Conservation (phyloP, 352 stramenopile species). For the Phytopythium chamaehyphon region DNA sequence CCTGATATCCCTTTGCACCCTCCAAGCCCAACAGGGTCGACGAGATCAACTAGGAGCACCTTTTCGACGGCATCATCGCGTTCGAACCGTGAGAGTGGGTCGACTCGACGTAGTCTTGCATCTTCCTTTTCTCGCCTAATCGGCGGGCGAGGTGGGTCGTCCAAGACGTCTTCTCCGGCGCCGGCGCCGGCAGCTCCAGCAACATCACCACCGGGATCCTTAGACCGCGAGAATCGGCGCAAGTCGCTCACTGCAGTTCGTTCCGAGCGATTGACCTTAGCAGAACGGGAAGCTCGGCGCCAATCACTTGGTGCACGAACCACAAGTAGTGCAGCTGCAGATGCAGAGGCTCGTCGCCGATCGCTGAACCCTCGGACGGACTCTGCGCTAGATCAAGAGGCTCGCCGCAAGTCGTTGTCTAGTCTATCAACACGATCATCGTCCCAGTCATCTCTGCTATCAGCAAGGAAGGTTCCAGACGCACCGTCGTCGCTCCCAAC, state of each 20-base stretch:
- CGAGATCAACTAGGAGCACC: constrained; percentile 36
- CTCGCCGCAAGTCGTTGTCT: constrained; percentile 40
- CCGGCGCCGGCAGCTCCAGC: not conserved
- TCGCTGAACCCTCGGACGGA: constrained; percentile 10
- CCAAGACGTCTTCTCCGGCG: constrained; percentile 1
- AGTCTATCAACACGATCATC: constrained; percentile 26
- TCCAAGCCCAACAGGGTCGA: constrained; percentile 43
- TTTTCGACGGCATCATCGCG: constrained; percentile 36
- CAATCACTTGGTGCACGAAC: constrained; percentile 5
- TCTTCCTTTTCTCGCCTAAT: constrained; percentile 8
- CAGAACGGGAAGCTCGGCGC: constrained; percentile 1
- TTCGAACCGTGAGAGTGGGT: constrained; percentile 4
- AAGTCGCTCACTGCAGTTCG: constrained; percentile 4
- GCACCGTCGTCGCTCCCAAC: constrained; percentile 11
- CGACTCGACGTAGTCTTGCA: constrained; percentile 2
- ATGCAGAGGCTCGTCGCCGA: constrained; percentile 1
- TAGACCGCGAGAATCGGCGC: constrained; percentile 4
- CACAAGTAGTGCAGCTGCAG: not conserved
- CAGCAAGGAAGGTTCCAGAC: constrained; percentile 12
- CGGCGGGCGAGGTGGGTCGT: not conserved
- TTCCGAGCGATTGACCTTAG: not conserved
- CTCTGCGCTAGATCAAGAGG: constrained; percentile 23
- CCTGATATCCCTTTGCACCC: constrained; percentile 6
- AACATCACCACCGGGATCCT: not conserved
- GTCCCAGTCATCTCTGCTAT: constrained; percentile 13